These are phyloP conservation scores for Adiantum capillusveneris DNA, from an alignment of 75 land plant species.

Conservation along the genomic window DNA sequence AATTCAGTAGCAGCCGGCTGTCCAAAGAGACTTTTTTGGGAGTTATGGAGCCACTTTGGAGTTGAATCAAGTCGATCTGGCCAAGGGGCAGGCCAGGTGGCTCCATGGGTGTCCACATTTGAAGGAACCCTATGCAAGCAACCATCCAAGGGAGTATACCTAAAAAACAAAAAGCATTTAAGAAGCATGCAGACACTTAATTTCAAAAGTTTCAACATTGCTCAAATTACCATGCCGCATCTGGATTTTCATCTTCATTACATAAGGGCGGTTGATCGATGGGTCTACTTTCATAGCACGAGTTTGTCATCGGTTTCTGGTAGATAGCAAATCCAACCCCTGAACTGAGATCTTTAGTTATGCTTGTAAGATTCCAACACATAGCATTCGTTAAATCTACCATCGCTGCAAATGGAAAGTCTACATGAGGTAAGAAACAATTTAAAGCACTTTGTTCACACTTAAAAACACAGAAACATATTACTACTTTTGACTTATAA, in stretches of 20 bases:
- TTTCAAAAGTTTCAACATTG: too few species aligned
- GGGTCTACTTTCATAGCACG: constrained; percentile 54
- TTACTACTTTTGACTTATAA: too few species aligned
- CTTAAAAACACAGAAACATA: too few species aligned
- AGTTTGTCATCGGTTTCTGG: constrained; percentile 76
- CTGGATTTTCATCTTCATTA: constrained; percentile 21
- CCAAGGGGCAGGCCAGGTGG: constrained; percentile 42
- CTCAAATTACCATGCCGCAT: constrained; percentile 64
- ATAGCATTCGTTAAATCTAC: constrained; percentile 51
- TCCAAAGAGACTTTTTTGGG: constrained; percentile 24
- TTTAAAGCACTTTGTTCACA: too few species aligned
- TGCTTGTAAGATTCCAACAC: constrained; percentile 74
- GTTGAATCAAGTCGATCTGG: constrained; percentile 28
- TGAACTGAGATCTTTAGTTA: constrained; percentile 27
- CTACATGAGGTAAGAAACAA: too few species aligned
- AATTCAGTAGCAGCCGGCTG: constrained; percentile 26
- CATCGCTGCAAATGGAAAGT: constrained; percentile 41
- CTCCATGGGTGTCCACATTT: constrained; percentile 16
- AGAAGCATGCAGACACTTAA: not conserved
- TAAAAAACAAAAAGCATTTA: constrained; percentile 4
- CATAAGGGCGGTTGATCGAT: constrained; percentile 59
- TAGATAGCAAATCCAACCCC: constrained; percentile 84
- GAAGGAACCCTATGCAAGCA: constrained; percentile 39
- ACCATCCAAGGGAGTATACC: constrained; percentile 37
- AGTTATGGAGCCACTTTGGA: constrained; percentile 31